Conservation (phyloP, 495 filamentous ascomycete genomes). For the Xylaria acuta region DNA sequence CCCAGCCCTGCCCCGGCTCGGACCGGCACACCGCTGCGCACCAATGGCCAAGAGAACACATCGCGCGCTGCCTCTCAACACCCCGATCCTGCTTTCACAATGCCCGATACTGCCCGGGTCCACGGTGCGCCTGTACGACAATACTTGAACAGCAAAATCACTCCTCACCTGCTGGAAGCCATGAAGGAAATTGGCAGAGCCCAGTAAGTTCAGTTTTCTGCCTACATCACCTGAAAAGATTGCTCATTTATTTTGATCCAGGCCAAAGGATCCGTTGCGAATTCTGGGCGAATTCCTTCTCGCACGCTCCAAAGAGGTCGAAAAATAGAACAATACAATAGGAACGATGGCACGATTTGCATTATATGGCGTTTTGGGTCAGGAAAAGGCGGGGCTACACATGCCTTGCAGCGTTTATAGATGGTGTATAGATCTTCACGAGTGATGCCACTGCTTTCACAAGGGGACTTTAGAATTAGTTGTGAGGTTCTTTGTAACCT, state of each 20-base stretch:
- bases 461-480: conserved; percentile 19
- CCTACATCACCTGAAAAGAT: not conserved
- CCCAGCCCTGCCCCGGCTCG: conserved; percentile 51
- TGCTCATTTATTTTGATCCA: conserved; percentile 33
- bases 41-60: conserved; percentile 29
- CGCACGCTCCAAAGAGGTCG: conserved; percentile 78
- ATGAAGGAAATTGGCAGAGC: conserved; percentile 88
- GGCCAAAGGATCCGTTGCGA: conserved; percentile 83
- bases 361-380: conserved; percentile 34
- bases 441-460: conserved; percentile 37
- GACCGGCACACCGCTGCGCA: conserved; percentile 47
- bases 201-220: conserved; percentile 64
- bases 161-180: conserved; percentile 81
- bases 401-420: conserved; percentile 22
- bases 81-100: conserved; percentile 54
- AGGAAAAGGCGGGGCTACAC: conserved; percentile 21
- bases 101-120: conserved; percentile 59
- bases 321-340: conserved; percentile 42
- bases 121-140: conserved; percentile 87
- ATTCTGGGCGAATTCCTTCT: conserved; percentile 87
- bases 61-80: conserved; percentile 61
- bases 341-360: conserved; percentile 15
- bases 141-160: conserved; percentile 90
- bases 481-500: conserved; percentile 32
- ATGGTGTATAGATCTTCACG: conserved; percentile 27